phyloP scores from a whole-genome alignment of 495 filamentous ascomycete genomes.

The Bathelium albidoporum region DNA sequence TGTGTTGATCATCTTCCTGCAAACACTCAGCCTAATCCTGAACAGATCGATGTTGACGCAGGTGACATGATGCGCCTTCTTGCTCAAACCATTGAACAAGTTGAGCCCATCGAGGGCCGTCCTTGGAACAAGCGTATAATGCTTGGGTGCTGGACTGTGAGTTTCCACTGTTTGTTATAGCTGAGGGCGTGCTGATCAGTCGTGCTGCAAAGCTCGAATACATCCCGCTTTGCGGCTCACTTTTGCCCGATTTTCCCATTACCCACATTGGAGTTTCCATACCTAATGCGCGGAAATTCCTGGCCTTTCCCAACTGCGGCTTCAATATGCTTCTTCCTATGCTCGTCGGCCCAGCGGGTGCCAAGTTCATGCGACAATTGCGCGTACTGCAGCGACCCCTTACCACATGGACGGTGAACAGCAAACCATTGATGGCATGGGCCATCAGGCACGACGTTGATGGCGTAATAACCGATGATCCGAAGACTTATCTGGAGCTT shows the following conservation, averaged over 20 bases:
- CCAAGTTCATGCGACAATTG: slow-evolving; percentile 52
- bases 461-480: slow-evolving; percentile 50
- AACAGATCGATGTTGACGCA: slow-evolving; percentile 56
- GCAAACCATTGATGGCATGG: slow-evolving; percentile 64
- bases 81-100: slow-evolving; percentile 47
- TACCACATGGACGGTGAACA: slow-evolving; percentile 80
- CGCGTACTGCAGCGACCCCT: slow-evolving; percentile 45
- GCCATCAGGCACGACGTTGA: slow-evolving; percentile 43
- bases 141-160: slow-evolving; percentile 70
- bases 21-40: background rate
- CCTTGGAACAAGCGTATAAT: slow-evolving; percentile 64
- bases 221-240: slow-evolving; percentile 44
- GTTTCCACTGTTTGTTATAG: slow-evolving; percentile 12
- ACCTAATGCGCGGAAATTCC: slow-evolving; percentile 57
- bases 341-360: slow-evolving; percentile 54
- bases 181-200: background rate
- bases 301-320: slow-evolving; percentile 48
- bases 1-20: background rate
- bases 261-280: slow-evolving; percentile 65
- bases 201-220: slow-evolving; percentile 41
- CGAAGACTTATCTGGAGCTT: slow-evolving; percentile 40
- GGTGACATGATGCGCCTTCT: slow-evolving; percentile 57
- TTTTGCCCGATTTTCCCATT: slow-evolving; percentile 58
- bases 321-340: slow-evolving; percentile 65
- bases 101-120: slow-evolving; percentile 32